Conservation (phyloP, 2,329 filamentous ascomycete genomes). For the Penicillium sclerotiorum region DNA sequence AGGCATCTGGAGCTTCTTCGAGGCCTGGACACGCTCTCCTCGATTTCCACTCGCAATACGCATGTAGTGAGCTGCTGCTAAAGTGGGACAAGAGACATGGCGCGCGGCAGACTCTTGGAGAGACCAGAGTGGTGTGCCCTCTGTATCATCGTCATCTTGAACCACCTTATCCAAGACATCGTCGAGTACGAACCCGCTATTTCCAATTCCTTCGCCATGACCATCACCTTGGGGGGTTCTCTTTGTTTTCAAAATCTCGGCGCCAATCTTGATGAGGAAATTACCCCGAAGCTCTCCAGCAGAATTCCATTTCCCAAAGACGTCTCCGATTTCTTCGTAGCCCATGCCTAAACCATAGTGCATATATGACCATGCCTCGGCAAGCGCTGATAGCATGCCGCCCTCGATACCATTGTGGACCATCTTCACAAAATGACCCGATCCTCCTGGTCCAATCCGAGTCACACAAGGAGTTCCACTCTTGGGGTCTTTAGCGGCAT, state of each 20-base stretch:
- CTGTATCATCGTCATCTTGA: conserved; percentile 66
- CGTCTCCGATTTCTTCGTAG: conserved; percentile 62
- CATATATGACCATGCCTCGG: conserved; percentile 68
- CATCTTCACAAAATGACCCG: conserved; percentile 76
- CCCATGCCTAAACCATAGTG: conserved; percentile 59
- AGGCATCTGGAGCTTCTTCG: conserved; percentile 51
- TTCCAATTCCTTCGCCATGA: conserved; percentile 35
- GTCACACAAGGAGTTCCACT: conserved; percentile 63
- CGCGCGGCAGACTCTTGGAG: conserved; percentile 63
- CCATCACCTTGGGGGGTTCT: conserved; percentile 43
- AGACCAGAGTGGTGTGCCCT: conserved; percentile 69
- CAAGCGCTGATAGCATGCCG: conserved; percentile 67
- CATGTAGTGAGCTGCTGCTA: conserved; percentile 65
- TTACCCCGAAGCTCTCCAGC: conserved; percentile 61
- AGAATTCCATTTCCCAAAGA: conserved; percentile 64
- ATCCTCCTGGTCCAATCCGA: conserved; percentile 62
- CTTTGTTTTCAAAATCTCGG: conserved; percentile 60
- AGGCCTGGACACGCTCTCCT: conserved; percentile 55
- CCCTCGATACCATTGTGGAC: conserved; percentile 75
- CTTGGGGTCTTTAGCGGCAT: conserved; percentile 63
- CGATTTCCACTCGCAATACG: conserved; percentile 66
- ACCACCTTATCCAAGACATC: conserved; percentile 71
- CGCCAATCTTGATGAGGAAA: conserved; percentile 65
- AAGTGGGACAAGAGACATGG: conserved; percentile 66
- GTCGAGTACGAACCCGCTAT: conserved; percentile 57